Conservation (phyloP, 1,284 basidiomycete genomes). For the Leccinum pachyderme region DNA sequence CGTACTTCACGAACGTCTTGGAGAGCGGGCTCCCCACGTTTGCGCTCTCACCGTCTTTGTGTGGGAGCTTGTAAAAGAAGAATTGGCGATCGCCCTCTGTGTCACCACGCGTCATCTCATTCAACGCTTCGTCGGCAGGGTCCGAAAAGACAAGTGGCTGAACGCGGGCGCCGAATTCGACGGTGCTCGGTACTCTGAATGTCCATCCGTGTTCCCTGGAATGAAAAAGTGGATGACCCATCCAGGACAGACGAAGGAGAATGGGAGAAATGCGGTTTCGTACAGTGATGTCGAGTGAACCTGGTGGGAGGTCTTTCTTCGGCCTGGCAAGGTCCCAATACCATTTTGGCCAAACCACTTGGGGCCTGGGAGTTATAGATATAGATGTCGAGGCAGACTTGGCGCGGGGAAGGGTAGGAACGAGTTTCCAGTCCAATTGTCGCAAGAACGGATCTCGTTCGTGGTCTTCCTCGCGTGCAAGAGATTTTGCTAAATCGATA, state of each 20-base stretch:
- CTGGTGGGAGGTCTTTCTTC: conserved; percentile 60
- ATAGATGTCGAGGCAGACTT: neutral
- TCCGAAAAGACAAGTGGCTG: conserved; percentile 56
- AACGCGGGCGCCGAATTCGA: conserved; percentile 33
- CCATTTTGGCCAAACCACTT: conserved; percentile 84
- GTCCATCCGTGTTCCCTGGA: conserved; percentile 92
- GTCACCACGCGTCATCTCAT: conserved; percentile 37
- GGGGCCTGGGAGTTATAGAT: conserved; percentile 3
- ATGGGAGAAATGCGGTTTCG: conserved; percentile 84
- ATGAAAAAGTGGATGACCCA: conserved; percentile 81
- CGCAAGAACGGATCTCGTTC: conserved; percentile 55
- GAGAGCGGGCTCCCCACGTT: conserved; percentile 93
- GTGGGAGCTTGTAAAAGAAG: conserved; percentile 89
- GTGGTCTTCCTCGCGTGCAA: conserved; percentile 22
- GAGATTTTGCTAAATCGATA: conserved; percentile 38
- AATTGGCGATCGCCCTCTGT: conserved; percentile 40
- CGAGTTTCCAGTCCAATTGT: conserved; percentile 64
- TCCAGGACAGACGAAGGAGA: conserved; percentile 87
- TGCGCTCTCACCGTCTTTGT: conserved; percentile 91
- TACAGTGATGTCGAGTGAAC: conserved; percentile 83
- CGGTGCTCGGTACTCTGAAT: conserved; percentile 66
- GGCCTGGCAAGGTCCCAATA: conserved; percentile 89
- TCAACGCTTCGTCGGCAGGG: conserved; percentile 56
- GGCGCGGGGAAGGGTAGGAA: neutral
- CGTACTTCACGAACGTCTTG: conserved; percentile 87